Percentiles rank a stretch among this genome's conserved stretches.
Evolutionary conservation across 2,329 filamentous ascomycete genomes (phyloP).

Genomic region (Epichloe scottii): DNA sequence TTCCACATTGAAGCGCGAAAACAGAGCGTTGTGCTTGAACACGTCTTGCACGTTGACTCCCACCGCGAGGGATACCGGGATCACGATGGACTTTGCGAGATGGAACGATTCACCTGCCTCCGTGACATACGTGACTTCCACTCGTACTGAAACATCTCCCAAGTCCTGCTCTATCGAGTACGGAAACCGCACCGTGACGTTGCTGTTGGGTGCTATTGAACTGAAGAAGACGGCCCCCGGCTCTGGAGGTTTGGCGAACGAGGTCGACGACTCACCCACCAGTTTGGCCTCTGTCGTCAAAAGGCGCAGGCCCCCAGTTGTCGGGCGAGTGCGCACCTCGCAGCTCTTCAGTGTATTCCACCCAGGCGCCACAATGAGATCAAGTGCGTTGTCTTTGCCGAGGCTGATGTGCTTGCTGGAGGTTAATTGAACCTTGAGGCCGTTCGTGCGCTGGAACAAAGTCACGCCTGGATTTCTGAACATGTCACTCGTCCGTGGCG

Average conservation of each 20-base stretch:
- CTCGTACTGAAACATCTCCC: slow-evolving; percentile 54
- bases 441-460: slow-evolving; percentile 58
- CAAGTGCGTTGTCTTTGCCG: slow-evolving; percentile 64
- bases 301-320: slow-evolving; percentile 53
- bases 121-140: slow-evolving; percentile 68
- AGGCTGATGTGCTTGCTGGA: slow-evolving; percentile 64
- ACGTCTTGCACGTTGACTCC: slow-evolving; percentile 95
- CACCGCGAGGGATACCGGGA: slow-evolving; percentile 66
- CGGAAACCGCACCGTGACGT: slow-evolving; percentile 53
- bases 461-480: slow-evolving; percentile 50
- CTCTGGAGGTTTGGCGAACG: slow-evolving; percentile 37
- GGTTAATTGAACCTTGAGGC: slow-evolving; percentile 55
- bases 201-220: slow-evolving; percentile 30
- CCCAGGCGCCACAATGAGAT: slow-evolving; percentile 60
- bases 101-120: slow-evolving; percentile 37
- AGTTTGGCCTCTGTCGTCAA: slow-evolving; percentile 47
- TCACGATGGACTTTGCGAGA: slow-evolving; percentile 38
- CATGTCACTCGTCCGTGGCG: slow-evolving; percentile 34
- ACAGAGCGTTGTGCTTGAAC: slow-evolving; percentile 72
- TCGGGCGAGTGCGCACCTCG: slow-evolving; percentile 49
- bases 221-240: slow-evolving; percentile 40
- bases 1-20: slow-evolving; percentile 84
- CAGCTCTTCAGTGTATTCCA: slow-evolving; percentile 55
- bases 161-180: slow-evolving; percentile 75
- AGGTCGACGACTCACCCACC: slow-evolving; percentile 27